Percentiles rank a stretch among this genome's conserved stretches.
Conservation (phyloP, 2,329 filamentous ascomycete species). For the Sporothrix phasma region DNA sequence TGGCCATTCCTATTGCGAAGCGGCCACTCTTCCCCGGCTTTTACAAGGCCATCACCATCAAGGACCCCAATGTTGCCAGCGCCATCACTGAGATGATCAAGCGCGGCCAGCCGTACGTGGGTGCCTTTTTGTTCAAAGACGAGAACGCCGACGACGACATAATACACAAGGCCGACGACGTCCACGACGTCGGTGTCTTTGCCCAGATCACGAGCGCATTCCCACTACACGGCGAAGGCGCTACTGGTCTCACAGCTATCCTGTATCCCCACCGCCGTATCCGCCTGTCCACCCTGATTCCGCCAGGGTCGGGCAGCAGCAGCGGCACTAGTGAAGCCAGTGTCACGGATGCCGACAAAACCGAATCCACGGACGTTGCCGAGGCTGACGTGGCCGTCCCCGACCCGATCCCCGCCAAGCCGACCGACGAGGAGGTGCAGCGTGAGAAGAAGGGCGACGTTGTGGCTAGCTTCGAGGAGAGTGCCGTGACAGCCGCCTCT, state of each 20-base stretch:
- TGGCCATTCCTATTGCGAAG: slow-evolving; percentile 92
- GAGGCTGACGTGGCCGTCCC: slow-evolving; percentile 41
- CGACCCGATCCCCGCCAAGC: slow-evolving; percentile 50
- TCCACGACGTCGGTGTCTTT: slow-evolving; percentile 93
- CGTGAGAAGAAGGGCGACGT: slow-evolving; percentile 80
- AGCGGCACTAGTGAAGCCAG: neutral
- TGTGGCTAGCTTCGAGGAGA: slow-evolving; percentile 93
- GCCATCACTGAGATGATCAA: slow-evolving; percentile 97
- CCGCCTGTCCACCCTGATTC: slow-evolving; percentile 72
- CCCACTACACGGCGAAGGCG: slow-evolving; percentile 76
- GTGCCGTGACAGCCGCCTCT: slow-evolving; percentile 43
- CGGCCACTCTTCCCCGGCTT: slow-evolving; percentile 93
- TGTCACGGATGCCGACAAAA: neutral
- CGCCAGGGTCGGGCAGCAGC: slow-evolving; percentile 43
- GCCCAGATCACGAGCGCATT: slow-evolving; percentile 97
- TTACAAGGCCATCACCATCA: slow-evolving; percentile 97
- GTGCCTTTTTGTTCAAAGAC: slow-evolving; percentile 94
- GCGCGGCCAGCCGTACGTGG: slow-evolving; percentile 92
- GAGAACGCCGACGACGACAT: slow-evolving; percentile 89
- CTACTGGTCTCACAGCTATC: slow-evolving; percentile 78
- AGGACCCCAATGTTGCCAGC: slow-evolving; percentile 79
- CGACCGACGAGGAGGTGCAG: slow-evolving; percentile 39
- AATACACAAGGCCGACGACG: slow-evolving; percentile 81
- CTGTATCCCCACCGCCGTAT: slow-evolving; percentile 94
- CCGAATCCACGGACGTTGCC: slow-evolving; percentile 31